Evolutionary conservation across 345 rosid genomes (phyloP), one percentile per base, ranked within the genome.

Genomic region (Arabis hirsuta): DNA sequence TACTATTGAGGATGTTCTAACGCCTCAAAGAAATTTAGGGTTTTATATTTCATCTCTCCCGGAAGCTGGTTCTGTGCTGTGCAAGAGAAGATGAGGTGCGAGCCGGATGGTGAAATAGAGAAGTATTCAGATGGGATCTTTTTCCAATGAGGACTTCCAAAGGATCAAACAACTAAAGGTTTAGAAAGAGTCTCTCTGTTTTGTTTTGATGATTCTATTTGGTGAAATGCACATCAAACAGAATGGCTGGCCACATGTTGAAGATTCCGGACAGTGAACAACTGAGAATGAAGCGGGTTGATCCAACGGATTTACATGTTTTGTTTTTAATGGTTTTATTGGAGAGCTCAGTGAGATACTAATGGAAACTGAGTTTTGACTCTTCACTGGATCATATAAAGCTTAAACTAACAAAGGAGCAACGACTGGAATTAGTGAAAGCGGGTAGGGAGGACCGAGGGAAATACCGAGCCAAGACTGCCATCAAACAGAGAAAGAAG

Each of bases 371-470:
- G 10, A 2, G 12, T 12, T 20, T 22, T 19, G 11, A 34, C 34
- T 58, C 48, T 24, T 31, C 3, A 34, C 65, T 89, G 97, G 96
- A 86, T 79, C 96, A 89, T 73, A 79, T 91, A 68, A 78, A 75
- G 79, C 82, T 74, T 34, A 89, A 77, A 78, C 74, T 88, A 41
- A 91, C 66, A 79, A 91, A 89, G 81, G 88, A 85, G 73, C 85
- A 91, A 80, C 81, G 85, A 52, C 80, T 91, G 53, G 92, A 83
- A 2, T 55, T 84, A 9, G 89, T 91, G 32, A 85, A 76, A 78
- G 96, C 86, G 13, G 97, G 97, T 53, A 82, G 97, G 65, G 92
- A 91, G 80, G 96, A 82, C 14, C 83, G 87, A 63, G 94, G 79
- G 42, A 85, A 85, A 73, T 91, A 78, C 78, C 65, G 73, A 67